Conservation (phyloP, 2,329 filamentous ascomycete genomes). For the Magnaporthales sp. region DNA sequence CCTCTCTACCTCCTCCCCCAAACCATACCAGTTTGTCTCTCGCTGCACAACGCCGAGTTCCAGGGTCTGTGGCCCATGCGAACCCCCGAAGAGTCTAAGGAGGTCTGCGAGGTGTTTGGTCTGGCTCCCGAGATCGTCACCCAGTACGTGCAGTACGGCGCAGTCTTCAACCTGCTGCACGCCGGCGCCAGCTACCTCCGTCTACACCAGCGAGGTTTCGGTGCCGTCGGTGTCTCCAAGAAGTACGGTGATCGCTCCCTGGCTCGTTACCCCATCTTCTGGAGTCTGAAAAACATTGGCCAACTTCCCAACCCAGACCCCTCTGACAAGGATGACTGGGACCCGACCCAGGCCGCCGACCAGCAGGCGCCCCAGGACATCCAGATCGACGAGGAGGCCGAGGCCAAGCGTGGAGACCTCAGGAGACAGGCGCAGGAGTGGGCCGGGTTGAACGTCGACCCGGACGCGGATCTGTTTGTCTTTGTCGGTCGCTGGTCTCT, state of each 20-base stretch:
- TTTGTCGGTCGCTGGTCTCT: constrained; percentile 63
- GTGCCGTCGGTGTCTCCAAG: constrained; percentile 27
- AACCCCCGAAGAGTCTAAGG: neutral
- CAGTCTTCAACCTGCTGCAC: neutral
- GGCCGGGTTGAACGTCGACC: constrained; percentile 53
- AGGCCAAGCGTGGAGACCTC: neutral
- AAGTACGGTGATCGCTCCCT: neutral
- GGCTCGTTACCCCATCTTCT: neutral
- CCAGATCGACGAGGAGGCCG: neutral
- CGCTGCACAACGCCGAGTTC: constrained; percentile 1
- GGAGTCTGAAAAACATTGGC: neutral
- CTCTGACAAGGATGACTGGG: constrained; percentile 52
- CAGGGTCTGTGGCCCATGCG: constrained; percentile 1
- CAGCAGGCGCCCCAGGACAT: neutral
- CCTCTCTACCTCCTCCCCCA: constrained; percentile 56
- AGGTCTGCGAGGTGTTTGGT: neutral
- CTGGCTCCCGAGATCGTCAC: neutral
- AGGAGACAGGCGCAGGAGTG: constrained; percentile 56
- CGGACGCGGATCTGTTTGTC: constrained; percentile 55
- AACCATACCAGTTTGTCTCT: constrained; percentile 2
- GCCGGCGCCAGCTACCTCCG: neutral
- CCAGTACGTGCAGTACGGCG: neutral
- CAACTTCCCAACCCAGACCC: neutral
- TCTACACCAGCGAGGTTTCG: constrained; percentile 31
- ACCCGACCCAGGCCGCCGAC: constrained; percentile 46